Evolutionary conservation across 345 rosid genomes (phyloP).

Genomic region (Camelina neglecta): DNA sequence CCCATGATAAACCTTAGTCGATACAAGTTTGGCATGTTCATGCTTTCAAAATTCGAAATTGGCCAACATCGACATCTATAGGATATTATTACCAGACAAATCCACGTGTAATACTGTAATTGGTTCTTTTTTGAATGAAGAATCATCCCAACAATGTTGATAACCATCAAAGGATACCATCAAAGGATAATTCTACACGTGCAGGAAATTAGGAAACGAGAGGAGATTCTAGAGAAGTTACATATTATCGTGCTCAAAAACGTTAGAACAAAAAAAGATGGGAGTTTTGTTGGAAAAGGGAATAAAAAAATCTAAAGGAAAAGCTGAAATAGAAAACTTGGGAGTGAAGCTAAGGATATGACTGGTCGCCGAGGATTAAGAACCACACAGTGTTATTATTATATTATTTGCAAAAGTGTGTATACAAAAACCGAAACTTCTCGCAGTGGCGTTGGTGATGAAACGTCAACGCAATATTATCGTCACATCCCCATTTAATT

Average conservation of each 20-base stretch:
- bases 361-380: constrained; percentile 47
- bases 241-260: not conserved
- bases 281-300: not conserved
- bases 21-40: not conserved
- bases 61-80: not conserved
- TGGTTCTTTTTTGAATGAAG: not conserved
- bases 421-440: constrained; percentile 21
- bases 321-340: constrained; percentile 40
- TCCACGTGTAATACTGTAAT: not conserved
- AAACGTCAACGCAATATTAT: constrained; percentile 53
- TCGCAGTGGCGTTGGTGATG: constrained; percentile 62
- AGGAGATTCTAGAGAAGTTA: constrained; percentile 5
- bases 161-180: not conserved
- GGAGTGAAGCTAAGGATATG: constrained; percentile 40
- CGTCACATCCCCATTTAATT: constrained; percentile 15
- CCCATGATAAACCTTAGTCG: not conserved
- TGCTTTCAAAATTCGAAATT: not conserved
- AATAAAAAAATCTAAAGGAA: not conserved
- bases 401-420: constrained; percentile 7
- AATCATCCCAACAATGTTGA: not conserved
- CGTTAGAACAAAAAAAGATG: not conserved
- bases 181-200: not conserved
- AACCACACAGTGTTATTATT: constrained; percentile 36
- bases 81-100: not conserved
- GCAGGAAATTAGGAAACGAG: not conserved